Percentiles rank a stretch among this genome's conserved stretches.
These are phyloP conservation scores for Fraxinus platypoda DNA, from an alignment of 305 asterid species.

Conservation along the genomic window DNA sequence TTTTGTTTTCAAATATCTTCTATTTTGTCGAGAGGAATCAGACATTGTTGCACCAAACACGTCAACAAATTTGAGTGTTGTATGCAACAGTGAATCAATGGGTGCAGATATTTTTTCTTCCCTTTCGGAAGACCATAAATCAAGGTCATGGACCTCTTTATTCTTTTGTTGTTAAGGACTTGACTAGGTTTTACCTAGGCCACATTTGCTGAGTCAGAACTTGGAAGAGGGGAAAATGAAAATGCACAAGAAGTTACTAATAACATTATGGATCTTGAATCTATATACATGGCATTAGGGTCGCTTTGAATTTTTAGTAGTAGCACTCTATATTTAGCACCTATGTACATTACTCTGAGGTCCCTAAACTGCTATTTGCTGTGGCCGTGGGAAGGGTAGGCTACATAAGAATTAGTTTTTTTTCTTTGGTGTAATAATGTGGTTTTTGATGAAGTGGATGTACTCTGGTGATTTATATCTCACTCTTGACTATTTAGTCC, in stretches of 20 bases:
- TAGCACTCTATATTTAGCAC: neutral
- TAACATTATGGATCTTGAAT: neutral
- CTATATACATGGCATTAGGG: neutral
- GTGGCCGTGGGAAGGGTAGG: neutral
- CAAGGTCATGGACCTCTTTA: slow-evolving; percentile 51
- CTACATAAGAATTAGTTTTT: neutral
- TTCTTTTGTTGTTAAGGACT: slow-evolving; percentile 8
- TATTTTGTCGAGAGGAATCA: slow-evolving; percentile 57
- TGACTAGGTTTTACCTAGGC: slow-evolving; percentile 7
- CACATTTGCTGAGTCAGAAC: slow-evolving; percentile 2
- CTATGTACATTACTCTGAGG: neutral
- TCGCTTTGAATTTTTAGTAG: neutral
- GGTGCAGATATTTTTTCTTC: slow-evolving; percentile 59
- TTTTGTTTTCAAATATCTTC: slow-evolving; percentile 79
- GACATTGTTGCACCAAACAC: slow-evolving; percentile 33
- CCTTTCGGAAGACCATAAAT: slow-evolving; percentile 66
- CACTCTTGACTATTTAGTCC: neutral
- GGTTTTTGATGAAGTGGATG: neutral
- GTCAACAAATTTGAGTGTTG: slow-evolving; percentile 21
- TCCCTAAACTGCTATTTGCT: neutral
- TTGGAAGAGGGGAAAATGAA: neutral
- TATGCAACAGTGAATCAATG: slow-evolving; percentile 42
- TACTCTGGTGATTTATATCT: neutral
- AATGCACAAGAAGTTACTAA: slow-evolving; percentile 7
- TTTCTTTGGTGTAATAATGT: neutral